Conservation (phyloP, 805 yeast genomes). For the Wickerhamiella shivajii region DNA sequence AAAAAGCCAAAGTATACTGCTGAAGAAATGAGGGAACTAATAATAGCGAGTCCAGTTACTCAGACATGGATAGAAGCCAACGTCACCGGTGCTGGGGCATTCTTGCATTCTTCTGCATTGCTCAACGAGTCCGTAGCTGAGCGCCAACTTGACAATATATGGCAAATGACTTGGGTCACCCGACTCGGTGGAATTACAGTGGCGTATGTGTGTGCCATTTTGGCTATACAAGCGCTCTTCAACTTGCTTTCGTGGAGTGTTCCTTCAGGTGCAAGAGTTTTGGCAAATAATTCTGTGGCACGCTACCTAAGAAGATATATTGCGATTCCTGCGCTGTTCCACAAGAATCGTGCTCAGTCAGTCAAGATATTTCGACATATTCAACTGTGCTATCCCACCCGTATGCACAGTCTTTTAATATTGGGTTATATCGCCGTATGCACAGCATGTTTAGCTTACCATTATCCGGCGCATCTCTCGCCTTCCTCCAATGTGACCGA, state of each 20-base stretch:
- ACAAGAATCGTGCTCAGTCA: constrained; percentile 4
- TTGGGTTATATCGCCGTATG: constrained; percentile 1
- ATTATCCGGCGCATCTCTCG: constrained; percentile 1
- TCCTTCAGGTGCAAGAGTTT: neutral
- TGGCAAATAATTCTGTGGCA: constrained; percentile 1
- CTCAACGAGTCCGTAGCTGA: neutral
- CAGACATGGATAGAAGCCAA: constrained; percentile 2
- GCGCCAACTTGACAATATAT: neutral
- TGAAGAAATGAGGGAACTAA: neutral
- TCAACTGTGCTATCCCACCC: constrained; percentile 4
- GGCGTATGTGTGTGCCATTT: constrained; percentile 3
- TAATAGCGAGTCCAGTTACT: neutral
- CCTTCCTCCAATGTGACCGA: neutral
- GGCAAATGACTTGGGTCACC: constrained; percentile 1
- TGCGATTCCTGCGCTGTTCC: constrained; percentile 5
- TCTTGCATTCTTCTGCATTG: neutral
- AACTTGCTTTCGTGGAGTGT: constrained; percentile 1
- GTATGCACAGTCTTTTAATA: constrained; percentile 3
- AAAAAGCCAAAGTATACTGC: no score
- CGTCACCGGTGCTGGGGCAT: constrained; percentile 1
- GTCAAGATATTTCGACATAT: constrained; percentile 1
- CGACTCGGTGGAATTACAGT: neutral
- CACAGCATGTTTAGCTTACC: constrained; percentile 1
- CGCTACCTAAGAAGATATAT: constrained; percentile 2
- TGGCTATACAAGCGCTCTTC: constrained; percentile 1